phyloP scores from a whole-genome alignment of 257 asterid species.

The Solanum pimpinellifolium region DNA sequence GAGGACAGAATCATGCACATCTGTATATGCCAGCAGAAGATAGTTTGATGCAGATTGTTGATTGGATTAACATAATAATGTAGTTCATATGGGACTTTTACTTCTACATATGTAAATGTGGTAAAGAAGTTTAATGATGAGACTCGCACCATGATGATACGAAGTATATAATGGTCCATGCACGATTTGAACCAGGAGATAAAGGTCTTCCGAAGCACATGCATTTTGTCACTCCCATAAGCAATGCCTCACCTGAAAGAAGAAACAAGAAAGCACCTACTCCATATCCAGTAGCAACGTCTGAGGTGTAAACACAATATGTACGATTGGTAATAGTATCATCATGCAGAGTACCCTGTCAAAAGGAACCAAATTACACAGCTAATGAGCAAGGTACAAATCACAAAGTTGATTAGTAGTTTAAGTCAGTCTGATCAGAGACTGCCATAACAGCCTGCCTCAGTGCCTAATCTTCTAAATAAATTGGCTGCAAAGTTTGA shows the following conservation, averaged over 20 bases:
- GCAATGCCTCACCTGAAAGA: constrained; percentile 76
- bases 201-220: constrained; percentile 88
- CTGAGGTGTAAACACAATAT: constrained; percentile 77
- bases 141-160: constrained; percentile 52
- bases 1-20: neutral
- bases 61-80: neutral
- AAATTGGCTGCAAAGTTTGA: neutral
- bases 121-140: neutral
- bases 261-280: constrained; percentile 89
- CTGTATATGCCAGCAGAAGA: neutral
- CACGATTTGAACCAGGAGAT: constrained; percentile 80
- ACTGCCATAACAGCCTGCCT: neutral
- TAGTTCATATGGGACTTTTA: neutral
- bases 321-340: constrained; percentile 58
- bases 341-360: constrained; percentile 48
- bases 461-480: neutral
- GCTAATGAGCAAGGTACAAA: neutral
- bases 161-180: constrained; percentile 86
- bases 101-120: neutral
- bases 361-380: neutral
- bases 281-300: constrained; percentile 89
- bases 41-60: neutral
- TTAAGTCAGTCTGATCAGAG: neutral
- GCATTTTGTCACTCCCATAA: constrained; percentile 89
- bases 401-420: neutral